These are phyloP conservation scores for Leptosphaerulina australis DNA, from an alignment of 2,329 filamentous ascomycete species.

Conservation along the genomic window DNA sequence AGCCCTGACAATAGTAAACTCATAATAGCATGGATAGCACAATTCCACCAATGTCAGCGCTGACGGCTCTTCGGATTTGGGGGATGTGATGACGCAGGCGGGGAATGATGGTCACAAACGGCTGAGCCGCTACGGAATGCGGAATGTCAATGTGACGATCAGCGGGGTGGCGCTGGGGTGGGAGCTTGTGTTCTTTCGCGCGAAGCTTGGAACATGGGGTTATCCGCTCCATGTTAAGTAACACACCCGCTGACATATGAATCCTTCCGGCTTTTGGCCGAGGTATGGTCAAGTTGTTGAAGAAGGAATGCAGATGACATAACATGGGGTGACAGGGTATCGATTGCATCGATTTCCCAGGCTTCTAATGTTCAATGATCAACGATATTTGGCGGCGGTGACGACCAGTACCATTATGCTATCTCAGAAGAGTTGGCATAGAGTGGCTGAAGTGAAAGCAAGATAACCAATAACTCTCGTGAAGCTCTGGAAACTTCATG, in stretches of 20 bases:
- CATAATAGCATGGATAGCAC: not conserved
- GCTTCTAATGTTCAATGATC: not conserved
- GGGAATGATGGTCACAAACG: constrained; percentile 9
- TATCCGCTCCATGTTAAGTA: constrained; percentile 21
- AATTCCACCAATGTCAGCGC: constrained; percentile 18
- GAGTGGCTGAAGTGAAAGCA: not conserved
- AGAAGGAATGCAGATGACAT: not conserved
- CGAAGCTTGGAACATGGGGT: constrained; percentile 20
- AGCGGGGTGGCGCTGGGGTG: constrained; percentile 23
- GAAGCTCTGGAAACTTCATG: not conserved
- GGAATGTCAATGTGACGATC: constrained; percentile 20
- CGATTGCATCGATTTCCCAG: not conserved
- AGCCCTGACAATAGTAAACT: constrained; percentile 17
- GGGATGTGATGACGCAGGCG: constrained; percentile 15
- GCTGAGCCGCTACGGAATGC: constrained; percentile 20
- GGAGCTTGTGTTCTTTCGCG: constrained; percentile 23
- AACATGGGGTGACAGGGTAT: not conserved
- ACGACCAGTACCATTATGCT: not conserved
- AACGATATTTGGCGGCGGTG: not conserved
- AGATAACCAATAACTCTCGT: not conserved
- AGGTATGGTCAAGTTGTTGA: not conserved
- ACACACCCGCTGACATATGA: constrained; percentile 15
- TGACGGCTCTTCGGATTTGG: constrained; percentile 2
- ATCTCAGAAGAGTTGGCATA: not conserved
- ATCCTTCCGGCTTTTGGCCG: constrained; percentile 15